These are phyloP conservation scores for Zygosaccharomyces rouxii DNA, from an alignment of 805 yeast species.

Conservation along the genomic window DNA sequence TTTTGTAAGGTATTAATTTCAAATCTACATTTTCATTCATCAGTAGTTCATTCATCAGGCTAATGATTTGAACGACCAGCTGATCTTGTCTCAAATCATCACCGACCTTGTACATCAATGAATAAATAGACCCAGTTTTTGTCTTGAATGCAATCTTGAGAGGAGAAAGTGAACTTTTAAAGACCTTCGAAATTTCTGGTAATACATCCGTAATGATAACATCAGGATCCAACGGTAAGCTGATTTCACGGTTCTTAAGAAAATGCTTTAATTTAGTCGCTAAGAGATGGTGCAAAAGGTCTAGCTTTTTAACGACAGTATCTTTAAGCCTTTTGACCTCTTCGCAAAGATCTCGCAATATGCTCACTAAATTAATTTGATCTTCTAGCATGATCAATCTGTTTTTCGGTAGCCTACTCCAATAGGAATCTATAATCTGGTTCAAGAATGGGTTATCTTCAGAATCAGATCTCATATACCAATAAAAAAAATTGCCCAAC, in stretches of 20 bases:
- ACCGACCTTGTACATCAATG: constrained; percentile 91
- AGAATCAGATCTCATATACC: constrained; percentile 87
- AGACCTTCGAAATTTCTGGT: constrained; percentile 77
- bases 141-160: constrained; percentile 76
- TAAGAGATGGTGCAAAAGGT: constrained; percentile 49
- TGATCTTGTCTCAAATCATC: constrained; percentile 96
- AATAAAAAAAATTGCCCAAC: constrained; percentile 79
- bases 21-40: constrained; percentile 88
- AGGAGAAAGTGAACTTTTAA: constrained; percentile 89
- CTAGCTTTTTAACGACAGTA: constrained; percentile 70
- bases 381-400: constrained; percentile 36
- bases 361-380: constrained; percentile 67
- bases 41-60: constrained; percentile 82
- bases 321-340: constrained; percentile 65
- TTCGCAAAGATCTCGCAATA: constrained; percentile 60
- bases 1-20: constrained; percentile 80
- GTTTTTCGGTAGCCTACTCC: constrained; percentile 33
- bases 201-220: constrained; percentile 67
- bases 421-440: constrained; percentile 46
- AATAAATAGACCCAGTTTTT: constrained; percentile 47
- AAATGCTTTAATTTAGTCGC: constrained; percentile 41
- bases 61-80: constrained; percentile 87
- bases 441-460: constrained; percentile 57
- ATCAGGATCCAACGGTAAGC: constrained; percentile 81
- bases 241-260: constrained; percentile 45